Evolutionary conservation across 2,329 filamentous ascomycete species (phyloP).

Genomic region (Pyrenochaeta sp.): DNA sequence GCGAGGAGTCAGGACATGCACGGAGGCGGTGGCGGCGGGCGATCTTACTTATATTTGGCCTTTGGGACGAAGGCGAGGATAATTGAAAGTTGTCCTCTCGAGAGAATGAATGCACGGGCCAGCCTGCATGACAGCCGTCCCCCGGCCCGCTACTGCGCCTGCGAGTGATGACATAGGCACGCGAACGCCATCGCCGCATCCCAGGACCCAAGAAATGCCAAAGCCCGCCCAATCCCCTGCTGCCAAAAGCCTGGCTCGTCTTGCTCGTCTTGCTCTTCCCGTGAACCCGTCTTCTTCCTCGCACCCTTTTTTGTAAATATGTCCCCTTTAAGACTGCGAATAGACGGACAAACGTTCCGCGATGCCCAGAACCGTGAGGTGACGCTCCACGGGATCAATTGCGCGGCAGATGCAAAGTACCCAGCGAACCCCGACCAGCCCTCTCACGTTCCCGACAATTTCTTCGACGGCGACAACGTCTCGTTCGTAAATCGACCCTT

Average conservation of each 20-base stretch:
- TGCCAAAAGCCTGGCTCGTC: background rate
- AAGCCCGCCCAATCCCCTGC: background rate
- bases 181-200: background rate
- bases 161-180: constrained; percentile 4
- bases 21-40: too few relatives aligned
- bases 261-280: constrained; percentile 2
- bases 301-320: constrained; percentile 56
- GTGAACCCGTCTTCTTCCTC: constrained; percentile 4
- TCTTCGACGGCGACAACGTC: constrained; percentile 92
- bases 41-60: constrained; percentile 24
- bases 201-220: constrained; percentile 1
- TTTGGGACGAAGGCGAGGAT: background rate
- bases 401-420: constrained; percentile 89
- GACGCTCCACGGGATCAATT: constrained; percentile 90
- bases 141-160: background rate
- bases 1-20: background rate
- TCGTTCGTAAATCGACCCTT: constrained; percentile 91
- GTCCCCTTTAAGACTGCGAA: constrained; percentile 78
- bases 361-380: constrained; percentile 85
- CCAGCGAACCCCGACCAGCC: constrained; percentile 82
- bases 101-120: background rate
- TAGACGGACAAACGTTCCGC: constrained; percentile 86
- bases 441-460: constrained; percentile 78
- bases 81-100: constrained; percentile 40
- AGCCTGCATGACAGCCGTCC: background rate